Percentiles rank a stretch among this genome's conserved stretches.
These are phyloP conservation scores for Podospora comata DNA, from an alignment of 495 filamentous ascomycete genomes.

Conservation along the genomic window DNA sequence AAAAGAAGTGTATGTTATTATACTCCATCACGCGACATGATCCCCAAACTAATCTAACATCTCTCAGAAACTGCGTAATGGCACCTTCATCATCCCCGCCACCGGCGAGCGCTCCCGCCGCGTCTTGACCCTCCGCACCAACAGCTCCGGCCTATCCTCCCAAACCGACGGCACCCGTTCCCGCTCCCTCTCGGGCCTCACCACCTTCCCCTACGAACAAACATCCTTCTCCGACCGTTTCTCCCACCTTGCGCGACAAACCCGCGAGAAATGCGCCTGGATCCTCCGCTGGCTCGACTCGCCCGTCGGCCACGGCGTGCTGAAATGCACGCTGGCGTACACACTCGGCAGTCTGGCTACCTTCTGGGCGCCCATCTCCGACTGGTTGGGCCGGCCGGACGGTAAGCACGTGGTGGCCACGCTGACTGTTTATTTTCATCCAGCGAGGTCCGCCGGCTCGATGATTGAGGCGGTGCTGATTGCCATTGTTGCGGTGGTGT, in stretches of 20 bases:
- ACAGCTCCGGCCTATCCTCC: slow-evolving; percentile 17
- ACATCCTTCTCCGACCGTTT: slow-evolving; percentile 27
- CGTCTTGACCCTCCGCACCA: slow-evolving; percentile 52
- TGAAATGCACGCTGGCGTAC: slow-evolving; percentile 95
- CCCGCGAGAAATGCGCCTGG: slow-evolving; percentile 22
- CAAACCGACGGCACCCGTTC: slow-evolving; percentile 29
- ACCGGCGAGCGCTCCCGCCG: slow-evolving; percentile 60
- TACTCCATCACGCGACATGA: background rate
- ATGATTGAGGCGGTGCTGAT: slow-evolving; percentile 89
- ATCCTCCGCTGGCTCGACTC: slow-evolving; percentile 46
- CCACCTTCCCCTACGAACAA: slow-evolving; percentile 20
- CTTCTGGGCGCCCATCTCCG: slow-evolving; percentile 70
- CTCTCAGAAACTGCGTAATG: slow-evolving; percentile 55
- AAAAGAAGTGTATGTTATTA: slow-evolving; percentile 35
- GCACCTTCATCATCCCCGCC: slow-evolving; percentile 57
- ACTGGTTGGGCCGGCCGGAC: slow-evolving; percentile 77
- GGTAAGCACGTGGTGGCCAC: slow-evolving; percentile 96
- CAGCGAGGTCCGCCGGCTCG: slow-evolving; percentile 82
- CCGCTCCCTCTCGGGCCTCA: slow-evolving; percentile 11
- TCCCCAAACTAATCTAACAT: background rate
- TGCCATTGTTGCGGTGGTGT: slow-evolving; percentile 75
- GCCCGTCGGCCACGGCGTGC: slow-evolving; percentile 64
- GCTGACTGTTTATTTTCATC: slow-evolving; percentile 93
- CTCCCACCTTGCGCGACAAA: slow-evolving; percentile 31
- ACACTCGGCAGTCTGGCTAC: slow-evolving; percentile 84